Conservation (phyloP, 2,329 filamentous ascomycete species). For the Pseudocercospora musae region DNA sequence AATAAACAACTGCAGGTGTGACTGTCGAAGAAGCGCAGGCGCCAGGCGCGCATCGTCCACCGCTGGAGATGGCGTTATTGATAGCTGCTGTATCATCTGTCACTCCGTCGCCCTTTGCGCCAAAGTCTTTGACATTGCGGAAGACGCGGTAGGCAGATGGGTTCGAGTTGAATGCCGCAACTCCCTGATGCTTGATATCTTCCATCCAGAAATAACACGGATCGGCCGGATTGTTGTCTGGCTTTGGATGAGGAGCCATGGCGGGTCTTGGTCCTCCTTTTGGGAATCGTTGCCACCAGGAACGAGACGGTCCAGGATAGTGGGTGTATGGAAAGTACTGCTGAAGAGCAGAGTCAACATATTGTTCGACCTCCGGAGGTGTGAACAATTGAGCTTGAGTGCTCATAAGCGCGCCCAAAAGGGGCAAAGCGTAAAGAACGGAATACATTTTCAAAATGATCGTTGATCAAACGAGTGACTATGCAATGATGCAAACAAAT, state of each 20-base stretch:
- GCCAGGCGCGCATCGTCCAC: constrained; percentile 42
- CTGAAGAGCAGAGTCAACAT: neutral
- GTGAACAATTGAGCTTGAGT: constrained; percentile 17
- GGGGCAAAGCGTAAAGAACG: constrained; percentile 10
- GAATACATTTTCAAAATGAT: constrained; percentile 15
- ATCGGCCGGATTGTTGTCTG: constrained; percentile 16
- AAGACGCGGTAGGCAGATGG: constrained; percentile 44
- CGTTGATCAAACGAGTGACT: neutral
- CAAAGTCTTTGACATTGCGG: constrained; percentile 49
- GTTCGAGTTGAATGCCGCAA: constrained; percentile 47
- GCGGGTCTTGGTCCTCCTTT: constrained; percentile 1
- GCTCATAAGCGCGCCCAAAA: constrained; percentile 18
- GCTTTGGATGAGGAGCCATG: neutral
- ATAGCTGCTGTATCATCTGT: constrained; percentile 59
- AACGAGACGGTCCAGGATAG: constrained; percentile 9
- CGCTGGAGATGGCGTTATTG: constrained; percentile 41
- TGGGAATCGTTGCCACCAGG: constrained; percentile 5
- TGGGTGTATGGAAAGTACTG: neutral
- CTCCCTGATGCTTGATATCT: constrained; percentile 47
- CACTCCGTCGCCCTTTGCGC: constrained; percentile 46
- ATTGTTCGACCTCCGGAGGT: constrained; percentile 6
- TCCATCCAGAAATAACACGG: constrained; percentile 43
- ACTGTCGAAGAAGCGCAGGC: constrained; percentile 46
- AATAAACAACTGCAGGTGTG: constrained; percentile 56
- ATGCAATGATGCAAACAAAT: neutral